Evolutionary conservation across 2,329 filamentous ascomycete species (phyloP).

Genomic region (Colletotrichum destructivum): DNA sequence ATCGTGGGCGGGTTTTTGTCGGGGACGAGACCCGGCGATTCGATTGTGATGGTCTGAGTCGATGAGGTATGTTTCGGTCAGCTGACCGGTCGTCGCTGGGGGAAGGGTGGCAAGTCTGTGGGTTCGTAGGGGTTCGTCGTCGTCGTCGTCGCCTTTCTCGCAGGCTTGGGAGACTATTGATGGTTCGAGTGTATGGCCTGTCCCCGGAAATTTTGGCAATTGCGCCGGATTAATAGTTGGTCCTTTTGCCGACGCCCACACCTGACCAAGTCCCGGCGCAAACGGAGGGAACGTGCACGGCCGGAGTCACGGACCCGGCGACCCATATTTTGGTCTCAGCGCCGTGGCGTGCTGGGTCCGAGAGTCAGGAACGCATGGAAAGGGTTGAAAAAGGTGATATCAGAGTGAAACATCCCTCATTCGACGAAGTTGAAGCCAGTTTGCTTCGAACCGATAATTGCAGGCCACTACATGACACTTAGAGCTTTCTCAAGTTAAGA

Average conservation of each 20-base stretch:
- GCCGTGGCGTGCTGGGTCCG: neutral
- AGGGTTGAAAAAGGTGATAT: neutral
- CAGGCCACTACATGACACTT: no score
- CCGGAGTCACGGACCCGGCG: neutral
- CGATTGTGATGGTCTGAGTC: neutral
- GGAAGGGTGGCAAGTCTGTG: neutral
- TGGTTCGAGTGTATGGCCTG: neutral
- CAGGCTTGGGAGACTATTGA: neutral
- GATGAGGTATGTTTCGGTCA: neutral
- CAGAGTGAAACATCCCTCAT: neutral
- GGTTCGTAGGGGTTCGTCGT: conserved; percentile 3
- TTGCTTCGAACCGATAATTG: no score
- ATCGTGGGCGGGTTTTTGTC: conserved; percentile 58
- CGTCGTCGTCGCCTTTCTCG: conserved; percentile 7
- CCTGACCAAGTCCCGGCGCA: neutral
- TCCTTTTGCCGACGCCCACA: conserved; percentile 15
- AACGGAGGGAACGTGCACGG: neutral
- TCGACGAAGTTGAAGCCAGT: no score
- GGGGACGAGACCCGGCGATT: neutral
- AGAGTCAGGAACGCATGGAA: neutral
- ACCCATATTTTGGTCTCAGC: neutral
- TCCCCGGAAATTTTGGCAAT: conserved; percentile 42
- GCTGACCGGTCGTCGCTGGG: conserved; percentile 7
- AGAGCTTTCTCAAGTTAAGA: no score
- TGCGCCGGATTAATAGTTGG: conserved; percentile 35